phyloP scores from a whole-genome alignment of 345 rosid genomes.

The Syzygium aqueum region DNA sequence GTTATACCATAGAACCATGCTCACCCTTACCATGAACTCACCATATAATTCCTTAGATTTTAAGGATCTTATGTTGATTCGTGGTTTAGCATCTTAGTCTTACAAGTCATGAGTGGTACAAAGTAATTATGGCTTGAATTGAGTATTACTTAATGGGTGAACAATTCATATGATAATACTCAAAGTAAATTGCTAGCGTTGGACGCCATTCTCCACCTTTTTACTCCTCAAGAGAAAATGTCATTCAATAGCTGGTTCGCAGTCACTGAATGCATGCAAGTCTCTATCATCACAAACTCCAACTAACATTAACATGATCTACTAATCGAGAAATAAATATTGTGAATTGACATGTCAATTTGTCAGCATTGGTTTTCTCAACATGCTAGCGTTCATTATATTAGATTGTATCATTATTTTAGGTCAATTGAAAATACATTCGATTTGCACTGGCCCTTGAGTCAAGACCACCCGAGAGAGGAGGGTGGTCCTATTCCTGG shows the following conservation, averaged over 20 bases:
- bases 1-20: no score
- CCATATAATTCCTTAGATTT: no score
- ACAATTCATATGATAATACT: no score
- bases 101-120: no score
- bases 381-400: fast-evolving
- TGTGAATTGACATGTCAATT: neutral
- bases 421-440: neutral
- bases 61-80: no score
- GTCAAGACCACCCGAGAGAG: neutral
- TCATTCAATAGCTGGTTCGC: neutral
- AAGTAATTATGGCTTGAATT: no score
- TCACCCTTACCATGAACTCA: no score
- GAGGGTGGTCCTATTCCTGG: neutral
- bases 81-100: no score
- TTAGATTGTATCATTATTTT: neutral
- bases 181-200: neutral
- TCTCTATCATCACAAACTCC: neutral
- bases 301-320: neutral
- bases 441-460: fast-evolving
- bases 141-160: no score
- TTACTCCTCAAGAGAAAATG: neutral
- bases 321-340: neutral
- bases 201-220: neutral
- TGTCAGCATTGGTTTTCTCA: neutral
- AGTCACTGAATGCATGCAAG: neutral